Percentiles rank a stretch among this genome's conserved stretches.
phyloP scores from a whole-genome alignment of 441 rosid genomes.

The Populus tomentosa region DNA sequence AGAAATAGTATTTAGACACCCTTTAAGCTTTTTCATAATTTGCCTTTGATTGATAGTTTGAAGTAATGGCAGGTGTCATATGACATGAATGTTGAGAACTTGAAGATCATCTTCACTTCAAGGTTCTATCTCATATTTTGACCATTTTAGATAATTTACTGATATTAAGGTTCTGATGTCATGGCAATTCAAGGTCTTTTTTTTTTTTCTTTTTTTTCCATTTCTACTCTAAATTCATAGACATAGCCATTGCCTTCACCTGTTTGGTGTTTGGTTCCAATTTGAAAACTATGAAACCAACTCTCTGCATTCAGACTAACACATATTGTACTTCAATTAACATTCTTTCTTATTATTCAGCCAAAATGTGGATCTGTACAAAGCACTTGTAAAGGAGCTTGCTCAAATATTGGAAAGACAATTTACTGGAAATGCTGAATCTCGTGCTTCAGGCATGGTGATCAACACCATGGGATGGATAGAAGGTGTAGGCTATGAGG shows the following conservation, averaged over 20 bases:
- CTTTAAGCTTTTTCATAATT: neutral
- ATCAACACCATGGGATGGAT: slow-evolving; percentile 98
- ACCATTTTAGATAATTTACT: neutral
- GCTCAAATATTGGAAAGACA: slow-evolving; percentile 74
- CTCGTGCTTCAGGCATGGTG: slow-evolving; percentile 87
- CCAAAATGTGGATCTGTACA: slow-evolving; percentile 67
- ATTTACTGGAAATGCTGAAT: slow-evolving; percentile 62
- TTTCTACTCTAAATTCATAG: neutral
- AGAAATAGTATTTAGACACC: neutral
- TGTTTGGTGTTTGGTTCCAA: neutral
- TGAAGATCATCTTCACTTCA: neutral
- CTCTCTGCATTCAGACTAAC: neutral
- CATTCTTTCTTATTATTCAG: slow-evolving; percentile 32
- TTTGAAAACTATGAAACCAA: neutral
- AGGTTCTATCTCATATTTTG: neutral
- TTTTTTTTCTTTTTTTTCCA: too few species aligned
- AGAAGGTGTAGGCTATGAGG: slow-evolving; percentile 88
- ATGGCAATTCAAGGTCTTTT: neutral
- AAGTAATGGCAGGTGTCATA: neutral
- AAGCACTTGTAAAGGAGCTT: slow-evolving; percentile 75
- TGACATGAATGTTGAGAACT: neutral
- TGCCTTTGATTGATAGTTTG: neutral
- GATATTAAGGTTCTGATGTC: too few species aligned
- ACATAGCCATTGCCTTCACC: neutral
- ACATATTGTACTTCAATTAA: neutral